A percentile compares a stretch with the other conserved stretches of the same genome.
Conservation (phyloP, 345 rosid genomes). For the Eucalyptus sp. region DNA sequence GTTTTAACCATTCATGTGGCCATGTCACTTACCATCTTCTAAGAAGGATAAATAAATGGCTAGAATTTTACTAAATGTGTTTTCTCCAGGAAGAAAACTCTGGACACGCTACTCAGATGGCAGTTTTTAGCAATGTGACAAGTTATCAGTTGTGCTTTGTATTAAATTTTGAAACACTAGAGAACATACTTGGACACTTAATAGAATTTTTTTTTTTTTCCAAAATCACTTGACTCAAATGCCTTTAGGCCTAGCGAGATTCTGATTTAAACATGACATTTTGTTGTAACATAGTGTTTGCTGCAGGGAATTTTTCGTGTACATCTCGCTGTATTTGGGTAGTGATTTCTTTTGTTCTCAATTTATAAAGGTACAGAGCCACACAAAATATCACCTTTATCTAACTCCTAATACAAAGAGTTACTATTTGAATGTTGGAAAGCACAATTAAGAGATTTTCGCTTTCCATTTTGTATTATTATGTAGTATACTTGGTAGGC, state of each 20-base stretch:
- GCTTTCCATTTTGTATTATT: not conserved
- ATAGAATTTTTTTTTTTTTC: not conserved
- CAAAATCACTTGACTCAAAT: not conserved
- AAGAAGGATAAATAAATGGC: not conserved
- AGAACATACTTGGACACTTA: not conserved
- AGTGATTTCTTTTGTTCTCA: not conserved
- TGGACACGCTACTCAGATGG: not conserved
- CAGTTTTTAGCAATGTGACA: not conserved
- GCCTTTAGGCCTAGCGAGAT: not conserved
- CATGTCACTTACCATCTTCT: not conserved
- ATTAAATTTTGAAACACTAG: not conserved
- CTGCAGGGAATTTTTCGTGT: not conserved
- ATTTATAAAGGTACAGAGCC: not conserved
- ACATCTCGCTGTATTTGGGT: not conserved
- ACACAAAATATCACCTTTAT: not conserved
- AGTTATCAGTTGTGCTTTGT: not conserved
- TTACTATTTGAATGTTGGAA: not conserved
- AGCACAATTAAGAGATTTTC: not conserved
- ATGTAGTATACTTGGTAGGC: not conserved
- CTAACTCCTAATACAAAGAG: not conserved
- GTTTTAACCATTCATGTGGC: not conserved
- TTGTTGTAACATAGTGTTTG: not conserved
- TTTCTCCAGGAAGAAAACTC: not conserved
- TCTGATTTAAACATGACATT: not conserved
- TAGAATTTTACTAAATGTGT: not conserved